Conservation (phyloP, 306 rosid genomes). For the Potentilla sterilis region DNA sequence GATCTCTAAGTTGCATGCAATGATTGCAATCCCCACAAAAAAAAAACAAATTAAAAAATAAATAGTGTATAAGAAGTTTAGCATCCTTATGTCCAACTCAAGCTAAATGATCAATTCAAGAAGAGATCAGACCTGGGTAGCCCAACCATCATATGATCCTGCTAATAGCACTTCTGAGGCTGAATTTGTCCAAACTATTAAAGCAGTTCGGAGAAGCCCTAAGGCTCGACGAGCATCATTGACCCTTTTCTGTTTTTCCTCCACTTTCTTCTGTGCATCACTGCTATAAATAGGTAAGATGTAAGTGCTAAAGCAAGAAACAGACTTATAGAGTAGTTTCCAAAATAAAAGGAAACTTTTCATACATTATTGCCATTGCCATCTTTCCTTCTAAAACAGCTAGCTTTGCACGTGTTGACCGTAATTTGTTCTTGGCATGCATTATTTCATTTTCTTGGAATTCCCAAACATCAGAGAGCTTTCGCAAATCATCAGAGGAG, state of each 20-base stretch:
- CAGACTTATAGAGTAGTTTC: neutral
- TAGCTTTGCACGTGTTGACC: conserved; percentile 73
- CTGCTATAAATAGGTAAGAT: conserved; percentile 38
- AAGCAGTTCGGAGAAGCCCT: conserved; percentile 47
- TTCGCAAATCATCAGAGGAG: conserved; percentile 51
- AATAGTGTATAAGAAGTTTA: neutral
- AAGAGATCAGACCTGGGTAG: conserved; percentile 55
- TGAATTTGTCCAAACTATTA: conserved; percentile 70
- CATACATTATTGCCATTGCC: conserved; percentile 71
- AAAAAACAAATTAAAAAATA: neutral
- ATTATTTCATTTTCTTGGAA: conserved; percentile 82
- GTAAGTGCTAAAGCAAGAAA: conserved; percentile 20
- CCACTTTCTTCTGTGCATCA: conserved; percentile 53
- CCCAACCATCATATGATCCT: conserved; percentile 97
- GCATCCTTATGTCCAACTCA: neutral
- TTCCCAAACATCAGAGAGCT: conserved; percentile 67
- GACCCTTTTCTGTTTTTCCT: conserved; percentile 68
- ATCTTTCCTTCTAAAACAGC: conserved; percentile 87
- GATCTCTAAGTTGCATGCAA: neutral
- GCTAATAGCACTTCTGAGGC: conserved; percentile 79
- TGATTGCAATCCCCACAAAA: neutral
- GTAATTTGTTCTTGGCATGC: conserved; percentile 57
- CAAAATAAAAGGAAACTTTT: conserved; percentile 19
- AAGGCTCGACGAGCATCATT: conserved; percentile 52
- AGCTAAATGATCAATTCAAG: conserved; percentile 12